Evolutionary conservation across 2,329 filamentous ascomycete species (phyloP), one percentile per base, ranked within the genome.

Genomic region (Phyllosticta citrichinensis): DNA sequence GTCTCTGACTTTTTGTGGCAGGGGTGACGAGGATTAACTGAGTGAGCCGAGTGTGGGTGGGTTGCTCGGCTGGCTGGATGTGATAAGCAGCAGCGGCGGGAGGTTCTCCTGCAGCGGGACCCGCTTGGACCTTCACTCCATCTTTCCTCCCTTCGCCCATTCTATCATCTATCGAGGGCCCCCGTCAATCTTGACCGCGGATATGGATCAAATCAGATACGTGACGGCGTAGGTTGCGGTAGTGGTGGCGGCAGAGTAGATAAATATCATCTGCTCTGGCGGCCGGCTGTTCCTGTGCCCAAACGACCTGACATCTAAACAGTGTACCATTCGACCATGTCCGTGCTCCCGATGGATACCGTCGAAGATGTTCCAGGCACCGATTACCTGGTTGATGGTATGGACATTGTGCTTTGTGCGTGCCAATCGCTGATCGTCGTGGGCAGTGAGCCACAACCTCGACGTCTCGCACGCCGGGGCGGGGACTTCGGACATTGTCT

Each of bases 331-430:
- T 8, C 14, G 14, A 47, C 40, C 40, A 47, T 47, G 40, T 8
- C 40, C 14, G 40, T 14, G 40, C 40, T 14, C 12, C 17, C 40
- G 40, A n/a, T n/a, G 40, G 14, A n/a, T 47, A 14, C 14, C 8
- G 14, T 47, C 12, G 60, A 50, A n/a, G 69, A 70, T 61, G 68
- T 72, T 10, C 70, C 71, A 19, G 70, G 70, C 22, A 72, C 71
- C 0, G 67, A 72, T 19, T 71, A 69, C 60, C 57, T 73, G 57
- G 67, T 73, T 20, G 70, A 71, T 56, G 64, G 70, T 70, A 63
- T 62, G 57, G 33, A 47, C 17, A 9, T 30, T 33, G 52, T 47
- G 19, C 19, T 17, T 24, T 12, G 24, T 8, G 2, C n/a, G 22
- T n/a, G 17, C 19, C 17, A 20, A 19, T 30, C 20, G 20, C 55